Evolutionary conservation across 257 asterid genomes (phyloP).

Genomic region (Echium plantagineum): DNA sequence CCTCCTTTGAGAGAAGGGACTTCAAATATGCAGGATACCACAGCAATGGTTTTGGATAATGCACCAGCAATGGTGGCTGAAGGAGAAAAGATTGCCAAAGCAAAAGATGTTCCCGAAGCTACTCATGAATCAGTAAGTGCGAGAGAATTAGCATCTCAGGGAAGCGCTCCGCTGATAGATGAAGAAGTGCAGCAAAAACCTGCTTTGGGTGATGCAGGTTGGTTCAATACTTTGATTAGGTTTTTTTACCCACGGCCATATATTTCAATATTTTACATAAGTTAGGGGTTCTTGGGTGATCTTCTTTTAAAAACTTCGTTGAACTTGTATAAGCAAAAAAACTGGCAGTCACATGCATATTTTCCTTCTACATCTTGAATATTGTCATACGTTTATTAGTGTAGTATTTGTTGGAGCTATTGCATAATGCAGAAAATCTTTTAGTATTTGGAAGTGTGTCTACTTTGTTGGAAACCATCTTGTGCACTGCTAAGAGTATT

Average conservation of each 20-base stretch:
- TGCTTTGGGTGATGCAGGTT: slow-evolving; percentile 55
- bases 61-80: slow-evolving; percentile 28
- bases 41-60: slow-evolving; percentile 20
- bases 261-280: neutral
- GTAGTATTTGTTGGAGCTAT: neutral
- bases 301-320: neutral
- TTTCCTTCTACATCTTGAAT: too few relatives aligned
- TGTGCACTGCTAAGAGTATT: neutral
- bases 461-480: neutral
- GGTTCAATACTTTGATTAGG: neutral
- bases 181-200: slow-evolving; percentile 77
- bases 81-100: slow-evolving; percentile 26
- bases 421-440: neutral
- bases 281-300: neutral
- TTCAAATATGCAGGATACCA: slow-evolving; percentile 28
- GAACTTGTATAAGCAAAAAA: neutral
- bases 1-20: slow-evolving; percentile 34
- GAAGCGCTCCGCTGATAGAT: slow-evolving; percentile 47
- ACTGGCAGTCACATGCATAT: neutral
- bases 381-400: too few relatives aligned
- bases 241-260: neutral
- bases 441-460: neutral
- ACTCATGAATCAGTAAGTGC: slow-evolving; percentile 40
- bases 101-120: slow-evolving; percentile 48
- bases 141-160: slow-evolving; percentile 47